phyloP scores from a whole-genome alignment of 805 yeast species.

The Ogataea degrootiae region DNA sequence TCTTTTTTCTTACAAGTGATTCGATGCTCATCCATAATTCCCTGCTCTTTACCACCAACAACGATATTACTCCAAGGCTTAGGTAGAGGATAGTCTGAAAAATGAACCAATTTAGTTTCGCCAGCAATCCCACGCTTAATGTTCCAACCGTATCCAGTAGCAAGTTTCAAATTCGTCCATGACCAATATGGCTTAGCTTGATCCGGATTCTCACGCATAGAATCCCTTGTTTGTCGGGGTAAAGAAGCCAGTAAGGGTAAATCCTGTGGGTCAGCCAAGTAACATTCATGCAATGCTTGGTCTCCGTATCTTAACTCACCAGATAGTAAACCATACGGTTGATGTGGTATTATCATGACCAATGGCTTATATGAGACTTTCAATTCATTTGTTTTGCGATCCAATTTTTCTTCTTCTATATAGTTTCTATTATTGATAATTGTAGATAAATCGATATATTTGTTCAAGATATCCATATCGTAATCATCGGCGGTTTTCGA shows the following conservation, averaged over 20 bases:
- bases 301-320: conserved; percentile 39
- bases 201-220: not conserved
- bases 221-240: conserved; percentile 3
- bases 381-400: too few relatives aligned
- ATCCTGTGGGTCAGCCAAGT: conserved; percentile 40
- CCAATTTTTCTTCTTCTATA: not conserved
- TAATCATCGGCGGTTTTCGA: conserved; percentile 34
- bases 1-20: conserved; percentile 9
- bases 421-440: conserved; percentile 13
- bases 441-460: conserved; percentile 25
- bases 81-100: conserved; percentile 60
- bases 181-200: conserved; percentile 20
- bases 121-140: conserved; percentile 20
- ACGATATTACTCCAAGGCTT: conserved; percentile 52
- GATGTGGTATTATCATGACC: conserved; percentile 44
- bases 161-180: not conserved
- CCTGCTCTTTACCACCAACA: conserved; percentile 2
- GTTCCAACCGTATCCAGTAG: conserved; percentile 32
- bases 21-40: conserved; percentile 1
- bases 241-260: conserved; percentile 23
- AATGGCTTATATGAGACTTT: conserved; percentile 20
- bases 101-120: conserved; percentile 46
- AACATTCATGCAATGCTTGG: conserved; percentile 33
- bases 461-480: conserved; percentile 52
- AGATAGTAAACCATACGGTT: conserved; percentile 44